phyloP scores from a whole-genome alignment of 257 asterid species.

The Knoxia roxburghii region DNA sequence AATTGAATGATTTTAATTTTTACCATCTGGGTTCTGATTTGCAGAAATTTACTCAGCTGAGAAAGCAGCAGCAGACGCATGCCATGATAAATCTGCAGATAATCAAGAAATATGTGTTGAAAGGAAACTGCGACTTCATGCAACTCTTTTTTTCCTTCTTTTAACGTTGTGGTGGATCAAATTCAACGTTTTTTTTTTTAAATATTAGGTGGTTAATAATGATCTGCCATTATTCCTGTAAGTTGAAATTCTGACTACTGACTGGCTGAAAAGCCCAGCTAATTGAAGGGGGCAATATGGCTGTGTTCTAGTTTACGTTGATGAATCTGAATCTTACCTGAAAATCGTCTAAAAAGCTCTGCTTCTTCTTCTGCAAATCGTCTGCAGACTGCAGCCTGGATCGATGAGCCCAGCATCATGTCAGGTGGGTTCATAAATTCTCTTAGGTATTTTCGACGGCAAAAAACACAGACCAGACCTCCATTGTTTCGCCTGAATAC shows the following conservation, averaged over 20 bases:
- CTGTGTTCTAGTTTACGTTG: not conserved
- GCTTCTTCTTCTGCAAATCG: not conserved
- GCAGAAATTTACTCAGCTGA: conserved; percentile 14
- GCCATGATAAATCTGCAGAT: conserved; percentile 21
- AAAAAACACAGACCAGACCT: too few relatives aligned
- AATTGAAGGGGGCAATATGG: too few relatives aligned
- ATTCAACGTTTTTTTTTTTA: too few relatives aligned
- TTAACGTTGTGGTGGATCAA: too few relatives aligned
- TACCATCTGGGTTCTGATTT: conserved; percentile 6
- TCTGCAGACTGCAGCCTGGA: conserved; percentile 5
- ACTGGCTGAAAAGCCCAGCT: conserved; percentile 1
- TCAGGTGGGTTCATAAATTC: not conserved
- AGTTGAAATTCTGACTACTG: too few relatives aligned
- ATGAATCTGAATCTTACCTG: not conserved
- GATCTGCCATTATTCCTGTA: too few relatives aligned
- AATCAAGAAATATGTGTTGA: too few relatives aligned
- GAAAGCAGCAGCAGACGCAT: not conserved
- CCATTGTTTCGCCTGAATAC: too few relatives aligned
- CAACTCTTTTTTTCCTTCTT: too few relatives aligned
- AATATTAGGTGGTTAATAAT: too few relatives aligned
- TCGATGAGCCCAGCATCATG: not conserved
- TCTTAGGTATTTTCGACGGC: too few relatives aligned
- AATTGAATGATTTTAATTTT: not conserved
- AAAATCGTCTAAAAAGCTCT: not conserved
- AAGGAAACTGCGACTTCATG: too few relatives aligned